Evolutionary conservation across 164 flowering plant species (phyloP), one percentile per base, ranked within the genome.

Genomic region (Chloranthus sessilifolius): DNA sequence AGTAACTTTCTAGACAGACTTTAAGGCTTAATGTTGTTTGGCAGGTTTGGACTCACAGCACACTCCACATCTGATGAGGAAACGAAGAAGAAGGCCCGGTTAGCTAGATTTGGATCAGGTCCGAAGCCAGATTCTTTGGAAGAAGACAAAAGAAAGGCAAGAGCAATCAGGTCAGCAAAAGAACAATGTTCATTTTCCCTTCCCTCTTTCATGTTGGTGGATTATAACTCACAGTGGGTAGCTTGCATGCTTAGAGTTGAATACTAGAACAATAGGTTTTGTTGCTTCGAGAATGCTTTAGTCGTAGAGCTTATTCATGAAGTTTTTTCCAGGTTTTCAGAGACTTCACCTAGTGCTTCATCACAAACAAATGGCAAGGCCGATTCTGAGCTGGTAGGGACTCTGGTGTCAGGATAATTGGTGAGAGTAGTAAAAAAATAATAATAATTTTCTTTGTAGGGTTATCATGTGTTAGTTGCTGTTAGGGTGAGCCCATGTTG

Each of bases 111-210:
- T 77, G 73, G 72, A 23, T 36, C 81, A 27, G 48, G 16, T 56
- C 3, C 85, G 5, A 80, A 74, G 63, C 39, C 61, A 1, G 85
- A 81, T 62, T 0, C 71, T n/a, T 31, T 59, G 26, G 96, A 91
- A 69, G 96, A 85, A 58, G 96, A 91, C 7, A 85, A 91, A 76
- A 81, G 70, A 67, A 91, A 87, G 65, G 87, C 96, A 23, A 79
- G 98, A 65, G 90, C 80, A 46, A 36, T 75, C 47, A 83, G 98
- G 98, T 91, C 12, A 52, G 60, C 47, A 43, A 54, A 17, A 45
- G 38, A 31, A 2, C 12, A 14, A 11, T 3, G 40, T 44, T 21
- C 19, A 30, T 22, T 53, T 40, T 11, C 47, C 12, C 6, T 49
- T 20, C 25, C 10, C n/a, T 27, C 17, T 9, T 47, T 47, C 16